These are phyloP conservation scores for Colletotrichum horii DNA, from an alignment of 2,329 filamentous ascomycete genomes.

Conservation along the genomic window DNA sequence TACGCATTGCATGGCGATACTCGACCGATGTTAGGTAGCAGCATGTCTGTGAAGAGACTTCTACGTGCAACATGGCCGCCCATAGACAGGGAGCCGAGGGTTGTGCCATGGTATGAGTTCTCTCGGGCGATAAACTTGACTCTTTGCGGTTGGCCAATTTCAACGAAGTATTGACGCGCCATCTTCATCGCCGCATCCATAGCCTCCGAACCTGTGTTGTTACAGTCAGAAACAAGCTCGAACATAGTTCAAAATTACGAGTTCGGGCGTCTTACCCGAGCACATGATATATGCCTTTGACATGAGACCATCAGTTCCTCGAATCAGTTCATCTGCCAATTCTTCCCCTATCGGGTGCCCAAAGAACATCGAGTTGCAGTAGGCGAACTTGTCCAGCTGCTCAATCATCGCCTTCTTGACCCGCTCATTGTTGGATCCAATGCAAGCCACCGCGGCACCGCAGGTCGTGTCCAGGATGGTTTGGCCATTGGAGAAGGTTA, in stretches of 20 bases:
- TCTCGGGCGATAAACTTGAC: conserved; percentile 69
- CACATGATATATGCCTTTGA: conserved; percentile 41
- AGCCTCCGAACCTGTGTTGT: conserved; percentile 51
- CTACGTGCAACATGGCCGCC: conserved; percentile 67
- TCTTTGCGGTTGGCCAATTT: conserved; percentile 53
- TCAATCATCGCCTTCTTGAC: conserved; percentile 63
- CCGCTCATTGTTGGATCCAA: conserved; percentile 70
- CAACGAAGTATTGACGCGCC: conserved; percentile 53
- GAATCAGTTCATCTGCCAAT: conserved; percentile 39
- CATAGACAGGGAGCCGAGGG: conserved; percentile 69
- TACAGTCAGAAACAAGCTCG: not conserved
- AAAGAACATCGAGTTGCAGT: conserved; percentile 33
- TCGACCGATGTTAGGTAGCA: conserved; percentile 60
- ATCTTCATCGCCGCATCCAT: conserved; percentile 55
- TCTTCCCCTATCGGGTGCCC: conserved; percentile 57
- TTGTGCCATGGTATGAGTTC: conserved; percentile 76
- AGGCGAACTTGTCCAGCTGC: conserved; percentile 64
- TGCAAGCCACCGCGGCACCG: conserved; percentile 74
- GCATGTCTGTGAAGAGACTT: conserved; percentile 65
- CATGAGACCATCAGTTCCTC: conserved; percentile 40
- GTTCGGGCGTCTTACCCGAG: not conserved
- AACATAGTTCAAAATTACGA: not conserved
- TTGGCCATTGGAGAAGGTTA: conserved; percentile 23
- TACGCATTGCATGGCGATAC: conserved; percentile 74
- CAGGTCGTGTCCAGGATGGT: conserved; percentile 73